Base-by-base conservation (phyloP, 176 grass and related monocot species). In the Eragrostis curvula region DNA sequence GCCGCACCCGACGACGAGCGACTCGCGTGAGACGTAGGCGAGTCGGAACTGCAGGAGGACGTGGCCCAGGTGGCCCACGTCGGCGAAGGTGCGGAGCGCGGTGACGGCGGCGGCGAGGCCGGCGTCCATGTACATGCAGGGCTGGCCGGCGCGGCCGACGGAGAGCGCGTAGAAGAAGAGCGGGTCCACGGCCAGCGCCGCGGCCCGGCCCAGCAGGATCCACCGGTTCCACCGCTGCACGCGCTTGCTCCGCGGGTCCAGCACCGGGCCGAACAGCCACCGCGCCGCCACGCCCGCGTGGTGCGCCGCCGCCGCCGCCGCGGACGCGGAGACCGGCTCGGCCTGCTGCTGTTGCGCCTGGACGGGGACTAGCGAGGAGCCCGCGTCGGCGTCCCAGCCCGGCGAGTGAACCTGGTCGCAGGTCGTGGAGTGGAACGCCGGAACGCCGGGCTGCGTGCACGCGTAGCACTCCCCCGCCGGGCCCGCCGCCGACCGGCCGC, bases 131-230 rank as follows among this genome's bases (percentile, higher is more conserved):
- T 83, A 88, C 73, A 94, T 23, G 70, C 96, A 91, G 1, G 91
- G 87, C 12, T 17, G 68, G 1, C 86, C 92, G 0, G 83, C 73
- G 56, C 76, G 86, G 47, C 88, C 88, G 62, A 90, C 81, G 66
- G 85, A 90, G 55, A 98, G 74, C 76, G 90, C 88, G 87, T 98
- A 98, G 93, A 98, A 98, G 90, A 98, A 98, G 25, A 98, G 86
- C 12, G 92, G 96, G 82, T 98, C 96, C 11, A 86, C 86, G 13
- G 92, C 96, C 21, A 98, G 90, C 4, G 90, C 92, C 2, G 86
- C 84, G 4, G 88, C 92, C 21, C 96, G 96, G 57, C 81, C 90
- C 6, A 95, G 83, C 68, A 98, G 92, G 75, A 98, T 86, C 46
- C 79, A 89, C 18, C 87, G 86, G 90, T 98, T 95, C 96, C 92